Evolutionary conservation across 441 rosid species (phyloP).

Genomic region (Macaranga tanarius): DNA sequence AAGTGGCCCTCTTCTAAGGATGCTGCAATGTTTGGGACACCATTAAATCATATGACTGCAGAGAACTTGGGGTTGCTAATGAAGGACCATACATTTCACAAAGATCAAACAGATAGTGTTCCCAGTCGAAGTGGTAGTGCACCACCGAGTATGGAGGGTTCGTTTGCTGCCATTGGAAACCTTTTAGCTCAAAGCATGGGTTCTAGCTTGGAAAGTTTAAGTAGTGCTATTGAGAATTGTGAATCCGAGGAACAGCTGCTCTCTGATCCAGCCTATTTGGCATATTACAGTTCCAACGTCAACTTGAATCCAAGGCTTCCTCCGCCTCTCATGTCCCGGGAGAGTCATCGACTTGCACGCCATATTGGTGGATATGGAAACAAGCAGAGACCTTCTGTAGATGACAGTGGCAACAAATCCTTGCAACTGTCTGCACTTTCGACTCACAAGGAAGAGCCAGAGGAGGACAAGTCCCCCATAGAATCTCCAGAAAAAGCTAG

Average conservation of each 20-base stretch:
- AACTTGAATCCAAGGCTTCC: constrained; percentile 93
- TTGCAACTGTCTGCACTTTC: constrained; percentile 50
- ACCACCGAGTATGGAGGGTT: constrained; percentile 95
- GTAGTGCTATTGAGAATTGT: constrained; percentile 50
- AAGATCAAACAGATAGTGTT: constrained; percentile 40
- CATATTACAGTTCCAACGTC: constrained; percentile 75
- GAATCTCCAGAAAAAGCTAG: constrained; percentile 30
- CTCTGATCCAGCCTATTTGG: constrained; percentile 82
- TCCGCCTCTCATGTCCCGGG: constrained; percentile 85
- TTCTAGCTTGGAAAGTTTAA: constrained; percentile 54
- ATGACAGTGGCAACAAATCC: constrained; percentile 48
- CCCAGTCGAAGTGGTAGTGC: constrained; percentile 94
- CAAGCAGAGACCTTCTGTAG: constrained; percentile 46
- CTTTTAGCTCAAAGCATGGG: constrained; percentile 53
- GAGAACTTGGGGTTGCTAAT: constrained; percentile 71
- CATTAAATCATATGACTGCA: constrained; percentile 53
- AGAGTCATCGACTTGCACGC: constrained; percentile 61
- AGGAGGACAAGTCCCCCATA: constrained; percentile 59
- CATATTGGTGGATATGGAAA: constrained; percentile 66
- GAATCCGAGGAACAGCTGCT: constrained; percentile 69
- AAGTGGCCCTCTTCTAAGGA: constrained; percentile 64
- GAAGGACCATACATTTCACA: constrained; percentile 53
- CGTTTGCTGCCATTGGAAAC: constrained; percentile 72
- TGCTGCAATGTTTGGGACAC: constrained; percentile 51
- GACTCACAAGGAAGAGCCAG: constrained; percentile 79